Evolutionary conservation across 1,284 basidiomycete species (phyloP), one percentile per base, ranked within the genome.

Genomic region (Pseudozyma thailandica): DNA sequence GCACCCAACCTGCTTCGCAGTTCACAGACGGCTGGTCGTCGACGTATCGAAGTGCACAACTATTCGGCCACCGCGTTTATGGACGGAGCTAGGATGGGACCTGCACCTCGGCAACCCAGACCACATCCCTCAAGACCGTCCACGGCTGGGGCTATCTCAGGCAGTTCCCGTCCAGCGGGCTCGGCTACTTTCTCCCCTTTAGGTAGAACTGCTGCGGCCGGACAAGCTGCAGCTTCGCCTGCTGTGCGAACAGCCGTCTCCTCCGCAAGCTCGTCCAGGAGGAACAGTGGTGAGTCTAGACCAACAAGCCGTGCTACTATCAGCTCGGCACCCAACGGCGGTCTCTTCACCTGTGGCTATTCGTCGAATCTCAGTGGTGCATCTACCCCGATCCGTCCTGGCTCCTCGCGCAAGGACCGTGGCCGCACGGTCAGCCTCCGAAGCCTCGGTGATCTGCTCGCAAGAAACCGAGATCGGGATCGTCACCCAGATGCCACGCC

Each of bases 301-400:
- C 63, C 59, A 13, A 16, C 44, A 1, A 72, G 59, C 31, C 51
- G 70, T 8, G 63, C 55, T 13, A 59, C 59, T 5, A 39, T 41
- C 25, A 50, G 49, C 43, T 54, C 52, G 28, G 50, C 58, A 21
- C 49, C 58, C 4, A 66, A 60, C 27, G 64, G 63, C 31, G 70
- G 70, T n/a, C 59, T 72, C 23, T 72, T 68, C 43, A 68, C 63
- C 8, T 72, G 69, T 30, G 69, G 69, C 9, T 72, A 66, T 48
- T 16, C 42, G 9, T 41, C 55, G 8, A 57, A n/a, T 13, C 59
- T 52, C 18, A 72, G 63, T 45, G 70, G 70, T 1, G 46, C 70
- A 2, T 46, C 52, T 0, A 63, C 70, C 2, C 70, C 70, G 0
- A 68, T 50, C 16, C 51, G 52, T 13, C 30, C 52, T 1, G 44